Evolutionary conservation across 2,329 filamentous ascomycete genomes (phyloP).

Genomic region (Neoarthrinium moseri): DNA sequence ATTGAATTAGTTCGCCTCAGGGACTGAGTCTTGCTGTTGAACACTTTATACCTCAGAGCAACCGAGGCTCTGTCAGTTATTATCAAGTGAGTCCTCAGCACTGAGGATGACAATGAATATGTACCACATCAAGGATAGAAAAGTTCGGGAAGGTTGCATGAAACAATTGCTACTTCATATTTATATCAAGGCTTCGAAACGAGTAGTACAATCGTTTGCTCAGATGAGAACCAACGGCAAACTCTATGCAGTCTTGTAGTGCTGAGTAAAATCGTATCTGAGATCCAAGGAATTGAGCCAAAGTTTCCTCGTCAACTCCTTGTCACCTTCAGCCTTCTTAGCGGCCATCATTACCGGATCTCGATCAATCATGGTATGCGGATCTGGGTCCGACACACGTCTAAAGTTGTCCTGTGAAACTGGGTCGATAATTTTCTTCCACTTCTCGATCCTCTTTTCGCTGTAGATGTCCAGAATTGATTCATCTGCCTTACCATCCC

Average conservation of each 20-base stretch:
- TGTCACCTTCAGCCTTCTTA: conserved; percentile 33
- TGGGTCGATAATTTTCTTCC: conserved; percentile 40
- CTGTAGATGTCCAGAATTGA: conserved; percentile 43
- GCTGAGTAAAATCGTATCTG: conserved; percentile 44
- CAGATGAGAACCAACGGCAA: too few relatives aligned
- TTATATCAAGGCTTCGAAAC: too few relatives aligned
- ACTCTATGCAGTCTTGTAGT: conserved; percentile 34
- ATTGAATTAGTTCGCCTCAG: too few relatives aligned
- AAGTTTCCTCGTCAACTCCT: conserved; percentile 29
- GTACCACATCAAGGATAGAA: too few relatives aligned
- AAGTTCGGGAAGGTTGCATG: too few relatives aligned
- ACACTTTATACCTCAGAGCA: too few relatives aligned
- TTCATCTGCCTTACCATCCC: conserved; percentile 40
- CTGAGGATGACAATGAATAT: too few relatives aligned
- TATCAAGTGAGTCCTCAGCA: too few relatives aligned
- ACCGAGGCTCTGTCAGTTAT: too few relatives aligned
- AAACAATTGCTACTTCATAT: too few relatives aligned
- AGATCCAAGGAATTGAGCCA: conserved; percentile 34
- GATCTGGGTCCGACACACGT: conserved; percentile 39
- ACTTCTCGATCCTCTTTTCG: conserved; percentile 45
- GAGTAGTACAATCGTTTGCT: too few relatives aligned
- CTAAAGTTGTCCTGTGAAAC: conserved; percentile 43
- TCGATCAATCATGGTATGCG: conserved; percentile 33
- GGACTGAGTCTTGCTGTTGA: too few relatives aligned
- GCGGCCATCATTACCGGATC: conserved; percentile 39